Base-by-base conservation (phyloP, 176 grass and related monocot genomes). In the Hsuehochloa calcarea region DNA sequence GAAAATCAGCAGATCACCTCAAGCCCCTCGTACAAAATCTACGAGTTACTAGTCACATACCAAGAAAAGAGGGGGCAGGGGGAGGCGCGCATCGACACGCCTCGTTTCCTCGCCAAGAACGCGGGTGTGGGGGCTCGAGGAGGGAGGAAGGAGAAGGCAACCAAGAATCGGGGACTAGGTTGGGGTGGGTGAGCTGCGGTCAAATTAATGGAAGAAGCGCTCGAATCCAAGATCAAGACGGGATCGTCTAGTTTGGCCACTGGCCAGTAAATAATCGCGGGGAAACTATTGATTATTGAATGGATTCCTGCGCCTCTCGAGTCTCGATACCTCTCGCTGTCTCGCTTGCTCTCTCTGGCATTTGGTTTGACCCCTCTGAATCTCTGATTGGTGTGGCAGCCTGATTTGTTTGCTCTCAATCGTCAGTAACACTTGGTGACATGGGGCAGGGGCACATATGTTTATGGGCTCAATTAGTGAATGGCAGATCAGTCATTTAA, bases 271-370 rank as follows among this genome's bases (percentile, higher is more conserved):
- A 68, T 80, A 61, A 80, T 85, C 13, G 87, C 31, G 37, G 16
- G 17, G 6, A n/a, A 8, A 20, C 41, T 58, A 27, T 70, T 71
- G 54, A 83, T 62, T 88, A 88, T 31, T 88, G 60, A 23, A 27
- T 66, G 56, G 58, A 10, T 43, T 44, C 26, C 16, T 41, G 77
- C 13, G 51, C 15, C 0, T 22, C 75, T 25, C 75, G 60, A 65
- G 58, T 39, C 75, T 25, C 43, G 15, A 71, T 72, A 66, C 66
- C 41, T 20, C 23, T 35, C 23, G 41, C 23, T 72, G 10, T n/a
- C 22, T 44, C 17, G 19, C 20, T 17, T 67, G 0, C 22, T 4
- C n/a, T n/a, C n/a, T n/a, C n/a, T n/a, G n/a, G n/a, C n/a, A n/a
- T n/a, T 6, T 66, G 27, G 16, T 77, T 76, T 76, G 55, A 40